phyloP scores from a whole-genome alignment of 2,329 filamentous ascomycete species.

The Alternaria infectoria region DNA sequence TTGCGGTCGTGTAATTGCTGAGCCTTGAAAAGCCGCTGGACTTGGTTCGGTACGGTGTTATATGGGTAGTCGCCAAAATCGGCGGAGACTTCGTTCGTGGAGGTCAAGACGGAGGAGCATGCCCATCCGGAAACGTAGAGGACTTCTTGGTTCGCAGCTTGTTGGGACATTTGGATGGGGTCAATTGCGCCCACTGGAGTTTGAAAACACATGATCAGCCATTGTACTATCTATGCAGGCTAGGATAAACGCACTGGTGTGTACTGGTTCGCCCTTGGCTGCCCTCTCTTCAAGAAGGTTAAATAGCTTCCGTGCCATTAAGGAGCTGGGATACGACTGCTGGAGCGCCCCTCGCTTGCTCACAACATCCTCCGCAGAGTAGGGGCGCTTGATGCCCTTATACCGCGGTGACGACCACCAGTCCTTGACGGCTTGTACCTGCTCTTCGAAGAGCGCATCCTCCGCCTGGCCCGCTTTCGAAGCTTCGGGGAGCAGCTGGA shows the following conservation, averaged over 20 bases:
- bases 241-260: constrained; percentile 73
- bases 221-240: constrained; percentile 29
- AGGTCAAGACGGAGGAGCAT: constrained; percentile 89
- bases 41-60: constrained; percentile 98
- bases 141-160: constrained; percentile 93
- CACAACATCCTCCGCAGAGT: constrained; percentile 88
- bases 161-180: constrained; percentile 99
- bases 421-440: constrained; percentile 81
- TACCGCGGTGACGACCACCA: constrained; percentile 92
- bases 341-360: constrained; percentile 89
- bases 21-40: constrained; percentile 93
- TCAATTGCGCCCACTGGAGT: constrained; percentile 90
- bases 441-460: constrained; percentile 82
- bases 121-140: constrained; percentile 98
- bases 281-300: constrained; percentile 81
- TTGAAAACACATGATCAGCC: constrained; percentile 31
- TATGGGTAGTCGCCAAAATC: constrained; percentile 99
- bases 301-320: constrained; percentile 96
- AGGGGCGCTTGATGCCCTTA: constrained; percentile 88
- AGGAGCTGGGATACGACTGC: constrained; percentile 87
- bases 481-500: constrained; percentile 80
- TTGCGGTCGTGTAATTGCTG: constrained; percentile 97
- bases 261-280: constrained; percentile 82
- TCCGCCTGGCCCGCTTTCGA: constrained; percentile 81
- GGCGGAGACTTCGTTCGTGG: constrained; percentile 95